Evolutionary conservation across 2,329 filamentous ascomycete genomes (phyloP).

Genomic region (Cyanodermella asteris): DNA sequence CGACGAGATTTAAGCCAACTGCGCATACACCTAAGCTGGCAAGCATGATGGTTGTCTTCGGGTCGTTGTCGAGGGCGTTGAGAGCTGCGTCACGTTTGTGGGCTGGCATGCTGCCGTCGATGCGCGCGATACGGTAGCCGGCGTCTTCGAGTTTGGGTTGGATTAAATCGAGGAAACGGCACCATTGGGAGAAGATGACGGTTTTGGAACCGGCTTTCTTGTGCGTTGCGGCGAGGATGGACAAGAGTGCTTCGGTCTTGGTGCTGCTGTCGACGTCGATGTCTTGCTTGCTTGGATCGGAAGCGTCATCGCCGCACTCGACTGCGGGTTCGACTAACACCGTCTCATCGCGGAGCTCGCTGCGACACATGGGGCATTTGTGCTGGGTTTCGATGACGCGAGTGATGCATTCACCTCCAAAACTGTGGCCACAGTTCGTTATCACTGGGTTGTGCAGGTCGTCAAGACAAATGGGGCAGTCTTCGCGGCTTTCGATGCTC

Average conservation of each 20-base stretch:
- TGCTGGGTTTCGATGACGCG: conserved; percentile 52
- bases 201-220: conserved; percentile 26
- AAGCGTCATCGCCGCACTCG: conserved; percentile 27
- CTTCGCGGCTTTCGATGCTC: conserved; percentile 58
- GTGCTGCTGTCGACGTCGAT: conserved; percentile 49
- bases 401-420: conserved; percentile 52
- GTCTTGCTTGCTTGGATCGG: conserved; percentile 24
- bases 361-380: conserved; percentile 70
- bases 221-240: conserved; percentile 49
- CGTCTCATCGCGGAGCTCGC: conserved; percentile 36
- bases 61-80: conserved; percentile 41
- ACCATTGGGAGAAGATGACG: conserved; percentile 9
- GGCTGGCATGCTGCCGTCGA: conserved; percentile 63
- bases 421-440: conserved; percentile 65
- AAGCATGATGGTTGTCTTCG: conserved; percentile 51
- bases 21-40: conserved; percentile 65
- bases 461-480: conserved; percentile 67
- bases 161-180: conserved; percentile 17
- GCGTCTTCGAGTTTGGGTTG: conserved; percentile 42
- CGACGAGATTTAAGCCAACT: conserved; percentile 68
- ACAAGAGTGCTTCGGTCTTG: conserved; percentile 60
- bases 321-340: conserved; percentile 45
- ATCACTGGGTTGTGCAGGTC: conserved; percentile 51
- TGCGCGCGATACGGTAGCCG: conserved; percentile 42
- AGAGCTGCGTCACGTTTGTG: conserved; percentile 51